phyloP scores from a whole-genome alignment of 805 yeast species.

The Scheffersomyces coipomensis region DNA sequence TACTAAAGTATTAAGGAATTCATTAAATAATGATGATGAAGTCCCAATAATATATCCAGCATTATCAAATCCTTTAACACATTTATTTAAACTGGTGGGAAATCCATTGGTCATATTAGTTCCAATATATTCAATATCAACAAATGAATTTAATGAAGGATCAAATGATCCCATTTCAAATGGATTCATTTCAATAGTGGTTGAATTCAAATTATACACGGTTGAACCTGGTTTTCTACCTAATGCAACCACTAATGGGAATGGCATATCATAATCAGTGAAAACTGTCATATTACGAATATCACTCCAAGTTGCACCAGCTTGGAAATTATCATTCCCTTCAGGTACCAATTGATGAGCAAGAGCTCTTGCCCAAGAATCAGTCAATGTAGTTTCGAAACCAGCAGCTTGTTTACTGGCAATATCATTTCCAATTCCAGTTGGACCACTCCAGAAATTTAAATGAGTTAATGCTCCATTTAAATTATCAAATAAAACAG shows the following conservation, averaged over 20 bases:
- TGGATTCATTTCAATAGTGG: constrained; percentile 40
- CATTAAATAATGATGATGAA: constrained; percentile 38
- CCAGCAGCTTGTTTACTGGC: constrained; percentile 31
- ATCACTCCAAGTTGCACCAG: constrained; percentile 32
- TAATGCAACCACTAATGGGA: constrained; percentile 34
- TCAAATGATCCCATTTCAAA: constrained; percentile 44
- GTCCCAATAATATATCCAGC: constrained; percentile 40
- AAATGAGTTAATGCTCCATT: constrained; percentile 25
- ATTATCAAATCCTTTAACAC: constrained; percentile 37
- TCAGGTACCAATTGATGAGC: constrained; percentile 59
- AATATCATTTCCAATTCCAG: constrained; percentile 52
- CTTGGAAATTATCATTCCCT: constrained; percentile 21
- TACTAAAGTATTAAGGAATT: constrained; percentile 30
- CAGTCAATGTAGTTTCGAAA: constrained; percentile 29
- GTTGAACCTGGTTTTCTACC: constrained; percentile 34
- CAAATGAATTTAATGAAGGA: constrained; percentile 35
- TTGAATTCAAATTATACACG: constrained; percentile 32
- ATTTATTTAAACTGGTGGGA: constrained; percentile 18
- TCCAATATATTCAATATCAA: constrained; percentile 37
- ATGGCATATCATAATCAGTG: constrained; percentile 38
- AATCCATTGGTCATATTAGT: constrained; percentile 30
- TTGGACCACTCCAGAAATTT: constrained; percentile 23
- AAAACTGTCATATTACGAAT: constrained; percentile 25
- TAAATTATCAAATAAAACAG: constrained; percentile 20
- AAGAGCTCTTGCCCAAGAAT: constrained; percentile 43